Evolutionary conservation across 2,329 filamentous ascomycete genomes (phyloP).

Genomic region (Microdochium trichocladiopsis): DNA sequence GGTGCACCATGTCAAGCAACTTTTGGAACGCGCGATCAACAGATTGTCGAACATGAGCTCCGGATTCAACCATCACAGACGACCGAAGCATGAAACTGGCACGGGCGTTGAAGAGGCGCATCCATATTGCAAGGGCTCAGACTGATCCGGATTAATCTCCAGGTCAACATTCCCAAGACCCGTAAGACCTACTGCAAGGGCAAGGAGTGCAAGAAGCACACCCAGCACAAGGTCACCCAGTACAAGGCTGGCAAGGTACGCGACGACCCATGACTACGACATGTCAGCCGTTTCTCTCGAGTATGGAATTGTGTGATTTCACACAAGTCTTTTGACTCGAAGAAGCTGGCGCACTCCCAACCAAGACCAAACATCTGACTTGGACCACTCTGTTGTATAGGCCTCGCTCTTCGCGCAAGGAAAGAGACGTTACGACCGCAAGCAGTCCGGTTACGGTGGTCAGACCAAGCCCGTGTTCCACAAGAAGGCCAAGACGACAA

Average conservation of each 20-base stretch:
- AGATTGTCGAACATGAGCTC: too few relatives aligned
- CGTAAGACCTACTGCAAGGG: conserved; percentile 97
- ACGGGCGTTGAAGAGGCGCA: not conserved
- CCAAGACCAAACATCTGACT: not conserved
- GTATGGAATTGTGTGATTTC: too few relatives aligned
- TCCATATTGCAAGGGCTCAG: not conserved
- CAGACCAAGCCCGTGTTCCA: conserved; percentile 99
- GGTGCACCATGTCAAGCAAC: conserved; percentile 21
- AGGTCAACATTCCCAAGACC: conserved; percentile 99
- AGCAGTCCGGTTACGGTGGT: conserved; percentile 99
- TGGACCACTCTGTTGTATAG: conserved; percentile 27
- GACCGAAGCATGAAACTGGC: not conserved
- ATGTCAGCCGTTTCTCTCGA: too few relatives aligned
- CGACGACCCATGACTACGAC: conserved; percentile 1
- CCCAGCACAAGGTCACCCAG: conserved; percentile 88
- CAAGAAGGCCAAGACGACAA: conserved; percentile 99
- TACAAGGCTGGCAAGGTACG: conserved; percentile 92
- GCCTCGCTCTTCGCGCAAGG: conserved; percentile 95
- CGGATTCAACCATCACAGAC: not conserved
- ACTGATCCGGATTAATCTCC: conserved; percentile 21
- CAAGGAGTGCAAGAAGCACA: conserved; percentile 89
- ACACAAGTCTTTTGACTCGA: too few relatives aligned
- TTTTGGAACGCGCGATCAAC: too few relatives aligned
- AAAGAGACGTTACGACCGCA: conserved; percentile 99
- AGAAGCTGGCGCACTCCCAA: conserved; percentile 1